A percentile compares a stretch with the other conserved stretches of the same genome.
Conservation (phyloP, 306 rosid genomes). For the Vigna mungo region DNA sequence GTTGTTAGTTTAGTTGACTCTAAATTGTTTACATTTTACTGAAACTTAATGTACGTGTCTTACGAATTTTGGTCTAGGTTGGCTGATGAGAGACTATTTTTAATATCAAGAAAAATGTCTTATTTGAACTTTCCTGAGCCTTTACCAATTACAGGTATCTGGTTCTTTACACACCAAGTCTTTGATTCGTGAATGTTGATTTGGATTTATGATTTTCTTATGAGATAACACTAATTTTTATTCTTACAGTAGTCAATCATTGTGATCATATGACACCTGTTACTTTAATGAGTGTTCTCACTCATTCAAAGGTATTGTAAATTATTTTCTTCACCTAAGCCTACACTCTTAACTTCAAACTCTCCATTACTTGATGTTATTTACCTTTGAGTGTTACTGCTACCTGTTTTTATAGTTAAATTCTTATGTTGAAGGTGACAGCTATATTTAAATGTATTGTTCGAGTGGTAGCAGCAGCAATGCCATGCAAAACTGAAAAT, state of each 20-base stretch:
- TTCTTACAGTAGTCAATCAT: conserved; percentile 53
- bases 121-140: conserved; percentile 51
- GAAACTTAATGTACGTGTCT: background rate
- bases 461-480: conserved; percentile 63
- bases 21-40: conserved; percentile 2
- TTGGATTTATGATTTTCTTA: conserved; percentile 23
- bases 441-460: conserved; percentile 68
- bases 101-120: conserved; percentile 45
- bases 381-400: background rate
- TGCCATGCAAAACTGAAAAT: conserved; percentile 57
- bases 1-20: conserved; percentile 37
- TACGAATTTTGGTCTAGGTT: conserved; percentile 48
- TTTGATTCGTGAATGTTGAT: background rate
- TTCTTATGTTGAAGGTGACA: conserved; percentile 56
- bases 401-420: background rate
- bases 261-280: conserved; percentile 31
- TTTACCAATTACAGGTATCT: conserved; percentile 62
- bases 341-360: background rate
- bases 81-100: conserved; percentile 49
- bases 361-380: background rate
- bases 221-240: background rate
- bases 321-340: conserved; percentile 13
- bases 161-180: conserved; percentile 25
- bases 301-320: conserved; percentile 59
- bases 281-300: conserved; percentile 69